Conservation (phyloP, 768 basidiomycete genomes). For the Leccinum incarnatum region DNA sequence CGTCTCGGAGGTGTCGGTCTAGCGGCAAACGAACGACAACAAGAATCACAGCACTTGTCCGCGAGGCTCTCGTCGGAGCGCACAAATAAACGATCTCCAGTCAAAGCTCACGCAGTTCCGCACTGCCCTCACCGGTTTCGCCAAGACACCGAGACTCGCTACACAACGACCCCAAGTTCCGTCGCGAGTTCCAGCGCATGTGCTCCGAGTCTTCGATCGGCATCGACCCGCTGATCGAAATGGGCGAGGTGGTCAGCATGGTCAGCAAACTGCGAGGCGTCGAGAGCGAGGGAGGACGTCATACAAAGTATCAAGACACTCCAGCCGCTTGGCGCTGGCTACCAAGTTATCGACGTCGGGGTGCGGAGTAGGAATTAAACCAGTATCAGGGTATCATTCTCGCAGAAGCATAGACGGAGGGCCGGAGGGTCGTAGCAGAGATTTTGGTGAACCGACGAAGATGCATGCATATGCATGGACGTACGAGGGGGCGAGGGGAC, state of each 20-base stretch:
- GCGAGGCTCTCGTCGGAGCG: not conserved
- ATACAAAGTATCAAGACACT: conserved; percentile 81
- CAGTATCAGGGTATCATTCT: conserved; percentile 84
- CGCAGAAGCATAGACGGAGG: conserved; percentile 63
- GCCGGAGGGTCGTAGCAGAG: no score
- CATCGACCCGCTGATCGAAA: conserved; percentile 57
- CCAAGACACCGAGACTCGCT: not conserved
- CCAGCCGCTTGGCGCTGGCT: conserved; percentile 87
- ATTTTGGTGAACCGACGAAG: no score
- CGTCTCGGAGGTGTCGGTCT: not conserved
- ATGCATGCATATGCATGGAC: no score
- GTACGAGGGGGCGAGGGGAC: no score
- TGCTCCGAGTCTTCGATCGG: not conserved
- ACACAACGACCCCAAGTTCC: not conserved
- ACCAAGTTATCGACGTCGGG: conserved; percentile 77
- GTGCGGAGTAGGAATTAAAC: conserved; percentile 85
- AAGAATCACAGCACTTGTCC: not conserved
- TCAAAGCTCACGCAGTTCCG: not conserved
- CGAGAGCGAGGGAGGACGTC: conserved; percentile 73
- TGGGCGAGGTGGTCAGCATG: conserved; percentile 78
- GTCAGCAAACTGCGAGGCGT: conserved; percentile 76
- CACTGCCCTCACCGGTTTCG: not conserved
- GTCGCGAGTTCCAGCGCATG: not conserved
- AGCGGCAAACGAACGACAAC: not conserved
- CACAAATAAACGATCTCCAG: not conserved